These are phyloP conservation scores for Colletotrichum chlorophyti DNA, from an alignment of 2,329 filamentous ascomycete species.

Conservation along the genomic window DNA sequence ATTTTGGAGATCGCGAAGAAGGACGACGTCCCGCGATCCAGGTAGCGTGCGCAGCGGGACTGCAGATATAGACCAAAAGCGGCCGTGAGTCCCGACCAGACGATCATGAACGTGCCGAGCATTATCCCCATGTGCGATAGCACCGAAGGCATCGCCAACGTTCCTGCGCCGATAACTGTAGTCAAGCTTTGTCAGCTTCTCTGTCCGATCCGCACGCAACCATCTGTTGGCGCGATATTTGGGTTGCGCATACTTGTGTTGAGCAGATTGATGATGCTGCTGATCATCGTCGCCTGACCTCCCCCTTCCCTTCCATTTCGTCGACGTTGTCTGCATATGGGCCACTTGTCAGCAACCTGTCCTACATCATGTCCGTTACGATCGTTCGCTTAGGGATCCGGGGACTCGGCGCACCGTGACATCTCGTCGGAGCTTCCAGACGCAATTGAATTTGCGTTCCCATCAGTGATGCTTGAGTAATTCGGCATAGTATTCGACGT, in stretches of 20 bases:
- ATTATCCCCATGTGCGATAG: slow-evolving; percentile 95
- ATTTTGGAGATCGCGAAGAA: slow-evolving; percentile 98
- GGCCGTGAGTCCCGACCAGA: slow-evolving; percentile 90
- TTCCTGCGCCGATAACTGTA: slow-evolving; percentile 88
- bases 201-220: neutral
- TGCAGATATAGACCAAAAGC: slow-evolving; percentile 96
- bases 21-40: slow-evolving; percentile 86
- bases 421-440: slow-evolving; percentile 29
- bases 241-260: slow-evolving; percentile 80
- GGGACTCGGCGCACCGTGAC: slow-evolving; percentile 24
- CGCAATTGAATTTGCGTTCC: slow-evolving; percentile 39
- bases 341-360: slow-evolving; percentile 16
- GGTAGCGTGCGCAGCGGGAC: slow-evolving; percentile 88
- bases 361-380: neutral
- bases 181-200: slow-evolving; percentile 23
- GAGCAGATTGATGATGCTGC: slow-evolving; percentile 92
- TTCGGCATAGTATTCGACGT: slow-evolving; percentile 52
- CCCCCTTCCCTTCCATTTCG: slow-evolving; percentile 76
- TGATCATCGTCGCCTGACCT: slow-evolving; percentile 86
- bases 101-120: slow-evolving; percentile 80
- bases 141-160: slow-evolving; percentile 93
- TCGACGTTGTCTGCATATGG: slow-evolving; percentile 55
- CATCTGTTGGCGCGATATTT: neutral
- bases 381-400: neutral
- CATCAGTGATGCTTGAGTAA: slow-evolving; percentile 61